A percentile compares a stretch with the other conserved stretches of the same genome.
These are phyloP conservation scores for Arthrobotrys sphaeroides DNA, from an alignment of 2,329 filamentous ascomycete species.

Conservation along the genomic window DNA sequence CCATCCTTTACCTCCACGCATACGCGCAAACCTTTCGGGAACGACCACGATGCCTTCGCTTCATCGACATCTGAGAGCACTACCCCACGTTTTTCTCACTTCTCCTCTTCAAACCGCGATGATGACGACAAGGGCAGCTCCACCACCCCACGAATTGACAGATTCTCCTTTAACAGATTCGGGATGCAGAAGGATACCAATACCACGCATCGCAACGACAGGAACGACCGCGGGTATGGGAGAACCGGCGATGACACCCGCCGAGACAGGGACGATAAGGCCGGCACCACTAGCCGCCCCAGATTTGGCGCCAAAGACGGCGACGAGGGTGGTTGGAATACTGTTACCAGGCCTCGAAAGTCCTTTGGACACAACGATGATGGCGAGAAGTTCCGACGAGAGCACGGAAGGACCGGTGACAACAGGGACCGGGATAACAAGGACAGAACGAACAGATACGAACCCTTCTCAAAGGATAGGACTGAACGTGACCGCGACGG, in stretches of 20 bases:
- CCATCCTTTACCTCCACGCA: slow-evolving; percentile 66
- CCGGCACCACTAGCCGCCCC: not conserved
- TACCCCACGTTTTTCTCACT: slow-evolving; percentile 53
- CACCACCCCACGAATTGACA: slow-evolving; percentile 55
- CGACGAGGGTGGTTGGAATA: slow-evolving; percentile 58
- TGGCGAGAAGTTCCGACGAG: slow-evolving; percentile 57
- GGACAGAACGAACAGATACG: slow-evolving; percentile 47
- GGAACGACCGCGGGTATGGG: slow-evolving; percentile 54
- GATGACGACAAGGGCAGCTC: slow-evolving; percentile 55
- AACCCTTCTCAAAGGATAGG: slow-evolving; percentile 45
- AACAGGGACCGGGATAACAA: slow-evolving; percentile 36
- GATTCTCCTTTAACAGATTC: slow-evolving; percentile 56
- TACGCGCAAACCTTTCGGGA: slow-evolving; percentile 59
- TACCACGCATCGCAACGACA: slow-evolving; percentile 54
- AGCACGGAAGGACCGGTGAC: slow-evolving; percentile 29
- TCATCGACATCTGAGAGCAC: slow-evolving; percentile 54
- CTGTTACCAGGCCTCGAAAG: slow-evolving; percentile 57
- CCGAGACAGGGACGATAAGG: slow-evolving; percentile 55
- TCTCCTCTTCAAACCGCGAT: slow-evolving; percentile 30
- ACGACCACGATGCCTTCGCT: slow-evolving; percentile 34
- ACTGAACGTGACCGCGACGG: slow-evolving; percentile 51
- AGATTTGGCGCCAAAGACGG: slow-evolving; percentile 38
- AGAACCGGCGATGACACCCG: slow-evolving; percentile 54
- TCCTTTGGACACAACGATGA: slow-evolving; percentile 58
- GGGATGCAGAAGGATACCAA: slow-evolving; percentile 55